Conservation (phyloP, 2,329 filamentous ascomycete genomes). For the Ophiostoma sp. region DNA sequence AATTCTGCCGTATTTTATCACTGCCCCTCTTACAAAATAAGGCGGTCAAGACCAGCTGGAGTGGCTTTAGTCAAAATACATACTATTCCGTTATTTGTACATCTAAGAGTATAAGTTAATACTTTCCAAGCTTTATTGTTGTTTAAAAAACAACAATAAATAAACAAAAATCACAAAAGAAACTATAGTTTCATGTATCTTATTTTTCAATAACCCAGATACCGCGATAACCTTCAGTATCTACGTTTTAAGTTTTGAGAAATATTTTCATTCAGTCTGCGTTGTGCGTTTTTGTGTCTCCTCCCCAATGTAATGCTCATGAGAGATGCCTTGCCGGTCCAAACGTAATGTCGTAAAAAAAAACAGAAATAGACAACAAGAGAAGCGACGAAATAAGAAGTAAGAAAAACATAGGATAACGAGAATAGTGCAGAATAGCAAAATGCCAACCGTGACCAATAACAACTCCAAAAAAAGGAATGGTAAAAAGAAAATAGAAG, state of each 20-base stretch:
- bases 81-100: neutral
- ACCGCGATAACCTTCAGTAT: no score
- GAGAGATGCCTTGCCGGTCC: neutral
- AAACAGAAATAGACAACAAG: neutral
- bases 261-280: neutral
- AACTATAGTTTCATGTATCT: no score
- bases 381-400: slow-evolving; percentile 2
- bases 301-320: neutral
- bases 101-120: no score
- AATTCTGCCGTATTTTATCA: slow-evolving; percentile 9
- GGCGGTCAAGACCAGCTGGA: neutral
- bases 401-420: neutral
- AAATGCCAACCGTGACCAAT: slow-evolving; percentile 1
- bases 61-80: neutral
- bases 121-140: no score
- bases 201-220: no score
- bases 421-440: neutral
- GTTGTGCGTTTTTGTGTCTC: neutral
- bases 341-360: neutral
- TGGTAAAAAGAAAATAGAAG: no score
- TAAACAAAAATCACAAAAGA: no score
- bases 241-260: neutral
- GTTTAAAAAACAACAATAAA: no score
- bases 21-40: neutral
- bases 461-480: neutral